Percentiles rank a stretch among this genome's conserved stretches.
Evolutionary conservation across 73 alveolate genomes (phyloP).

Genomic region (Paramecium octaurelia): DNA sequence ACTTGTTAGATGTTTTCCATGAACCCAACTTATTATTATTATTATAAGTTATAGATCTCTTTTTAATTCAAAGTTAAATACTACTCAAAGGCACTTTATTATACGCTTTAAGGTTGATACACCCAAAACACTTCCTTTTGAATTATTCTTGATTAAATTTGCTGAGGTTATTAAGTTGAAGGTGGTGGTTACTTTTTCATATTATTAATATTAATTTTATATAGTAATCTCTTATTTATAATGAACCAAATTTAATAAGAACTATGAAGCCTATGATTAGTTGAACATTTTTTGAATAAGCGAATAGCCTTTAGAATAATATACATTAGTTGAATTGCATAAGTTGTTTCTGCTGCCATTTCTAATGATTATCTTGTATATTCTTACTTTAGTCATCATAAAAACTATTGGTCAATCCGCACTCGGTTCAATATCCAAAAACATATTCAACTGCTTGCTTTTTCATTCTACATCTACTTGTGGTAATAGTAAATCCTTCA

Average conservation of each 20-base stretch:
- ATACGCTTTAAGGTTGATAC: not conserved
- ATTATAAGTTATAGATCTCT: conserved; percentile 12
- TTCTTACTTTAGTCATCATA: too few species aligned
- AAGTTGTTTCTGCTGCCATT: too few species aligned
- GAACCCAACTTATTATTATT: not conserved
- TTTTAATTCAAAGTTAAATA: not conserved
- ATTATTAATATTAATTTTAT: not conserved
- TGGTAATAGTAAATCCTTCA: too few species aligned
- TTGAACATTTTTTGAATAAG: too few species aligned
- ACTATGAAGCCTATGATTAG: too few species aligned
- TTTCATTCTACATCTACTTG: too few species aligned
- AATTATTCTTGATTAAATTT: not conserved
- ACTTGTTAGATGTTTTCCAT: not conserved
- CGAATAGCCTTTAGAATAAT: not conserved
- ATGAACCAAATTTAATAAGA: not conserved
- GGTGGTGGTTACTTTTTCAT: not conserved
- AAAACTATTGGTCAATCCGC: too few species aligned
- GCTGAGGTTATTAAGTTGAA: not conserved
- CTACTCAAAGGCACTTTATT: not conserved
- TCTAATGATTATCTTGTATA: too few species aligned
- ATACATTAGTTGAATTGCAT: too few species aligned
- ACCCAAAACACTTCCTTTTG: not conserved
- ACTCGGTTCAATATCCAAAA: too few species aligned
- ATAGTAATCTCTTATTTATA: not conserved
- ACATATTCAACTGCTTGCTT: too few species aligned